These are phyloP conservation scores for Suhomyces kilbournensis DNA, from an alignment of 805 yeast genomes.

Conservation along the genomic window DNA sequence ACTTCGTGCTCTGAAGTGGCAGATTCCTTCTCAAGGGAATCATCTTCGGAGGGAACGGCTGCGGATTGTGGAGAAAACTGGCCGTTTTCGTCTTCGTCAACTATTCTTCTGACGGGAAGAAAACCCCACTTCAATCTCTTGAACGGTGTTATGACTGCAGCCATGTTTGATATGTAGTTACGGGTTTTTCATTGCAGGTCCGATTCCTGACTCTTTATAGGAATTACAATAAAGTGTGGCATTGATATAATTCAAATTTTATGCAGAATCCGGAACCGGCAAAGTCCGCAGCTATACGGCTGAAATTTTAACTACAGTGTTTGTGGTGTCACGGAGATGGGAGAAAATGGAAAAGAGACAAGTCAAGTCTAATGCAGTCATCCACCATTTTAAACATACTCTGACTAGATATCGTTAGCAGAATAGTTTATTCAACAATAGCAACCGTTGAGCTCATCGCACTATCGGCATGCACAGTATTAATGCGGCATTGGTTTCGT, in stretches of 20 bases:
- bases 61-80: neutral
- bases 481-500: neutral
- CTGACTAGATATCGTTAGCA: neutral
- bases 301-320: neutral
- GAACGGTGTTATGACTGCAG: slow-evolving; percentile 1
- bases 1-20: slow-evolving; percentile 1
- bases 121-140: slow-evolving; percentile 31
- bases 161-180: neutral
- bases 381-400: neutral
- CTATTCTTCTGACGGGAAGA: slow-evolving; percentile 31
- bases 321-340: neutral
- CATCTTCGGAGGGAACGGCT: neutral
- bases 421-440: neutral
- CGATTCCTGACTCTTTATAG: neutral
- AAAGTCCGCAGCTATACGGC: neutral
- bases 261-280: neutral
- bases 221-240: neutral
- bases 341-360: neutral
- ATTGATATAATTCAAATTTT: neutral
- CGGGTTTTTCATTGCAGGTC: neutral
- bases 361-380: neutral
- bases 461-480: neutral
- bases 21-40: neutral
- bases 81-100: slow-evolving; percentile 26
- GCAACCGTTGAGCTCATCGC: neutral